A percentile compares a stretch with the other conserved stretches of the same genome.
Evolutionary conservation across 257 asterid genomes (phyloP).

Genomic region (Parsonsia alboflavescens): DNA sequence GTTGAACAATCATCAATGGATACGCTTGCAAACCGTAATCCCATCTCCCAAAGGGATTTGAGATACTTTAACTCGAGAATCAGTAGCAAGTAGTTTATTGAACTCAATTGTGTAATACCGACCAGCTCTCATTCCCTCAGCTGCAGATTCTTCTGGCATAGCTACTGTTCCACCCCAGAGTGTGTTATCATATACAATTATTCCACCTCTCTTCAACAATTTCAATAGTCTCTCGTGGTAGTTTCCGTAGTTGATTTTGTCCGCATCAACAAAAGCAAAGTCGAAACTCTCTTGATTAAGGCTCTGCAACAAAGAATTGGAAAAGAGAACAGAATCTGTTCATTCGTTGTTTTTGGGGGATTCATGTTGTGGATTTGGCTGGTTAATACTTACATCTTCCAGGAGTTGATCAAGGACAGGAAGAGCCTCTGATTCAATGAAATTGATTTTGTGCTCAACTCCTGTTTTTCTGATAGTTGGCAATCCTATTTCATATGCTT

Average conservation of each 20-base stretch:
- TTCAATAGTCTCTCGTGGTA: constrained; percentile 46
- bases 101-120: constrained; percentile 26
- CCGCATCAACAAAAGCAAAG: constrained; percentile 60
- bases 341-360: no score
- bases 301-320: constrained; percentile 18
- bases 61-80: constrained; percentile 40
- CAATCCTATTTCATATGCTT: constrained; percentile 40
- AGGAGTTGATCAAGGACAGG: constrained; percentile 40
- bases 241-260: constrained; percentile 30
- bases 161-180: constrained; percentile 36
- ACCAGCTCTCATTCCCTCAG: not conserved
- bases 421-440: constrained; percentile 47
- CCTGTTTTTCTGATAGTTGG: constrained; percentile 47
- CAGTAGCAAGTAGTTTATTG: constrained; percentile 36
- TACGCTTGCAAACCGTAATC: constrained; percentile 39
- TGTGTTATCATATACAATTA: constrained; percentile 34
- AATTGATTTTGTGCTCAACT: constrained; percentile 48
- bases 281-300: constrained; percentile 30
- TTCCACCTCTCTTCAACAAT: constrained; percentile 41
- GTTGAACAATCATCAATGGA: not conserved
- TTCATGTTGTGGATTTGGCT: no score
- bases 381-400: constrained; percentile 29
- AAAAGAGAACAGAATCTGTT: no score
- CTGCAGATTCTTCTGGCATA: constrained; percentile 17
- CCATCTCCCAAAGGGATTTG: constrained; percentile 55